Conservation (phyloP, 164 flowering plant species). For the Nymphaea thermarum region DNA sequence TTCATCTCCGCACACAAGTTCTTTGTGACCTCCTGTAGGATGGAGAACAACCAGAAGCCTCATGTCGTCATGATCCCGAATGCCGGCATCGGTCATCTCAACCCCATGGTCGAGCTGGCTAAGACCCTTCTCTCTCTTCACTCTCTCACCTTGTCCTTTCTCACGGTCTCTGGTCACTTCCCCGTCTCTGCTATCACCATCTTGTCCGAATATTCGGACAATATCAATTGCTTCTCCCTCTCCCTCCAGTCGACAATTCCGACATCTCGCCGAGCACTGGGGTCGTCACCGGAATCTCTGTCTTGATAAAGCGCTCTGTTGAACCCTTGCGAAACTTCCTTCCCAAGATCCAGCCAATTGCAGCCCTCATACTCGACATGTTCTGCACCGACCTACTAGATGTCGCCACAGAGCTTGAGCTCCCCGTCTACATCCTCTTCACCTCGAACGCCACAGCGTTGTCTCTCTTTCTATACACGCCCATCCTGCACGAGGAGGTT, state of each 20-base stretch:
- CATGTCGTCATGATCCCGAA: slow-evolving; percentile 20
- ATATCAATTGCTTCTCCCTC: not conserved
- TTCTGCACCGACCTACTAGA: slow-evolving; percentile 28
- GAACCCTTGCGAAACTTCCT: not conserved
- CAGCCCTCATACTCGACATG: slow-evolving; percentile 27
- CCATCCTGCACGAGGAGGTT: slow-evolving; percentile 15
- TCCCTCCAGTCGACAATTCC: not conserved
- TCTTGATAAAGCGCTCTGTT: not conserved
- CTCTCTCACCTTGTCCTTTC: slow-evolving; percentile 17
- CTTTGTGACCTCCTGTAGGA: too few relatives aligned
- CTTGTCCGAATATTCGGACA: not conserved
- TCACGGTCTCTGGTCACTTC: slow-evolving; percentile 10
- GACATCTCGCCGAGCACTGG: not conserved
- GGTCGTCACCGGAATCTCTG: not conserved
- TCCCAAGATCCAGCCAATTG: not conserved
- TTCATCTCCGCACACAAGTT: too few relatives aligned
- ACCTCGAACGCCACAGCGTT: slow-evolving; percentile 21
- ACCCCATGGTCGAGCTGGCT: slow-evolving; percentile 33
- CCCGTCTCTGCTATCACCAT: not conserved
- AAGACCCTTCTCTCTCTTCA: slow-evolving; percentile 15
- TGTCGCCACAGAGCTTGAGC: slow-evolving; percentile 19
- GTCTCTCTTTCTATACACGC: slow-evolving; percentile 17
- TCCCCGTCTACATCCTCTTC: slow-evolving; percentile 27
- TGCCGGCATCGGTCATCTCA: slow-evolving; percentile 40
- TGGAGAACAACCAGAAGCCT: slow-evolving; percentile 5